Conservation (phyloP, 495 filamentous ascomycete genomes). For the Penicillium argentinense region DNA sequence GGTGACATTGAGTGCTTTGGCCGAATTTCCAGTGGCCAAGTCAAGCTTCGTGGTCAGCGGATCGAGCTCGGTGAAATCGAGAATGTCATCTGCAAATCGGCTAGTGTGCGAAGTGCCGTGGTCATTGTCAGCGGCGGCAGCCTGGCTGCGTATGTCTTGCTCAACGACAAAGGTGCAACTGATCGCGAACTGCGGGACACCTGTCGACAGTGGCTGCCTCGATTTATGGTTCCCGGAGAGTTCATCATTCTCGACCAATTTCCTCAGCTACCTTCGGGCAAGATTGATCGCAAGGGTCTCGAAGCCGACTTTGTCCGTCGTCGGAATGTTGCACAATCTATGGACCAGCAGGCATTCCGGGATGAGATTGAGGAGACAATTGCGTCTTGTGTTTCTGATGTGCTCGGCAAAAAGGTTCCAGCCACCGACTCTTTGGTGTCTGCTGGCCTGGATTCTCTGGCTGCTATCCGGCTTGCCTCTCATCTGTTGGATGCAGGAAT, state of each 20-base stretch:
- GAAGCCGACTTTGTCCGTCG: constrained; percentile 51
- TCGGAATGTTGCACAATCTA: constrained; percentile 20
- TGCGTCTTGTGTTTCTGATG: constrained; percentile 38
- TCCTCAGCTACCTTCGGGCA: constrained; percentile 75
- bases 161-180: constrained; percentile 26
- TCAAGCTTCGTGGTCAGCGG: constrained; percentile 80
- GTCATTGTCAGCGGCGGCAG: constrained; percentile 58
- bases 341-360: constrained; percentile 27
- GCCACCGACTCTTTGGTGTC: constrained; percentile 48
- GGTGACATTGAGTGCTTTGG: constrained; percentile 81
- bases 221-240: constrained; percentile 75
- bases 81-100: constrained; percentile 57
- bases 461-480: constrained; percentile 65
- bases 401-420: constrained; percentile 44
- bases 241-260: constrained; percentile 59
- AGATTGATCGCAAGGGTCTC: constrained; percentile 68
- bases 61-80: constrained; percentile 85
- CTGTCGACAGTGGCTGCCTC: constrained; percentile 71
- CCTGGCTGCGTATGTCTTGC: constrained; percentile 68
- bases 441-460: constrained; percentile 70
- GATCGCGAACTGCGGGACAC: constrained; percentile 47
- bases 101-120: constrained; percentile 53
- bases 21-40: constrained; percentile 70
- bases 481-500: constrained; percentile 53
- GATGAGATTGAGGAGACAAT: constrained; percentile 47